Evolutionary conservation across 345 rosid species (phyloP), one percentile per base, ranked within the genome.

Genomic region (Rhodamnia rubescens): DNA sequence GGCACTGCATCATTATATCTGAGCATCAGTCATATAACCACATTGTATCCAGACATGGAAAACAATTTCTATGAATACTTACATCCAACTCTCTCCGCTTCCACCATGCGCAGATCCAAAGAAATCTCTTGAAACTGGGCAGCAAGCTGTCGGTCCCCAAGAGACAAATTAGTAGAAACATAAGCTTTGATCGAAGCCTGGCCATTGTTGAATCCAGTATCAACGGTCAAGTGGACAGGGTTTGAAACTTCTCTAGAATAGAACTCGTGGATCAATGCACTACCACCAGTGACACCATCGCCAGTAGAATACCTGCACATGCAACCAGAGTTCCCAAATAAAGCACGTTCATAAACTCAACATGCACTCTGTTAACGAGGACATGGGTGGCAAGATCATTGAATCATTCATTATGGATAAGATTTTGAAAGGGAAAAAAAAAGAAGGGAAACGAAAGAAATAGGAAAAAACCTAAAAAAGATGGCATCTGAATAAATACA

Each of bases 81-180:
- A 96, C 99, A 96, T 92, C 98, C 99, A 83, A 98, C 92, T 85
- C 95, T 94, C 90, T 94, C 99, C 47, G 99, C 99, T 88, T 97
- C 99, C 83, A 92, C 90, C 98, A 95, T 96, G 36, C 96, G 94
- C 84, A 96, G 97, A 93, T 98, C 99, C 86, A 95, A 91, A 84
- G 98, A 98, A 88, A 96, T 92, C 94, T 95, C 99, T 90, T 95
- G 98, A 88, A 98, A 98, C 75, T 96, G 99, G 53, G 98, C 98
- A 81, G 98, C 99, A 80, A 98, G 94, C 11, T 91, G 98, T 75
- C 88, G 89, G 88, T 95, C 99, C n/a, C 96, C 98, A 90, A 96
- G 95, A 15, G 95, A 88, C 89, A 98, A 90, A 88, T 92, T 93
- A 27, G 91, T 91, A 47, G 98, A 93, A 84, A 94, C 93, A 82